Percentiles rank a stretch among this genome's conserved stretches.
Conservation (phyloP, 805 yeast species). For the Sugiyamaella boreocaroliniensis region DNA sequence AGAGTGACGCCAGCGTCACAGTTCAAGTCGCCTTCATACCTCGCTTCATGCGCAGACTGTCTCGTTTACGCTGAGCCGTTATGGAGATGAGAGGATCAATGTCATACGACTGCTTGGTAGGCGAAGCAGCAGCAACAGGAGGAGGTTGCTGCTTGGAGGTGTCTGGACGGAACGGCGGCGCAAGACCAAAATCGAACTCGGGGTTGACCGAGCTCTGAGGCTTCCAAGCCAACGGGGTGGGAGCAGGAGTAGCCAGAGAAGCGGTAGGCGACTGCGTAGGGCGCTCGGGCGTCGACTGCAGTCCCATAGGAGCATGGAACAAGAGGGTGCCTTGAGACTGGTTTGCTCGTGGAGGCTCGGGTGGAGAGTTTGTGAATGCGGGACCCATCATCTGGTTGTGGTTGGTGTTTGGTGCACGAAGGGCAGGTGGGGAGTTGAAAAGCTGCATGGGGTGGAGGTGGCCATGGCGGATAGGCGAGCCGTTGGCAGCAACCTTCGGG, state of each 20-base stretch:
- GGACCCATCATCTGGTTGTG: neutral
- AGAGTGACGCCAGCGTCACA: neutral
- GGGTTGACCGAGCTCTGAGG: constrained; percentile 3
- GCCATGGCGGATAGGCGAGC: neutral
- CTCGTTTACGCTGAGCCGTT: constrained; percentile 48
- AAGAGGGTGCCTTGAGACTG: neutral
- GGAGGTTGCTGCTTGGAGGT: neutral
- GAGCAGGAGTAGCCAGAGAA: constrained; percentile 5
- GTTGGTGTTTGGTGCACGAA: neutral
- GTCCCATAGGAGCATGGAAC: neutral
- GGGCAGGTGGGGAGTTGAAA: neutral
- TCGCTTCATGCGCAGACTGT: constrained; percentile 45
- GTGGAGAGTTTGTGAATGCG: neutral
- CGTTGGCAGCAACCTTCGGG: neutral
- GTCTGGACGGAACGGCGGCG: constrained; percentile 4
- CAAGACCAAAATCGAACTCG: constrained; percentile 4
- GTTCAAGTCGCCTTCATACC: constrained; percentile 18
- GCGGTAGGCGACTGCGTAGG: neutral
- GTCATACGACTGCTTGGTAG: neutral
- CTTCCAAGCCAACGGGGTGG: constrained; percentile 1
- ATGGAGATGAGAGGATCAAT: constrained; percentile 30
- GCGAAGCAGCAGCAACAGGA: neutral
- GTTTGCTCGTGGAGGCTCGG: neutral
- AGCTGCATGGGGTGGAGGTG: neutral
- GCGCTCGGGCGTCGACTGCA: neutral